Evolutionary conservation across 179 eudicot species (phyloP), one percentile per base, ranked within the genome.

Genomic region (Spinacia oleracea): DNA sequence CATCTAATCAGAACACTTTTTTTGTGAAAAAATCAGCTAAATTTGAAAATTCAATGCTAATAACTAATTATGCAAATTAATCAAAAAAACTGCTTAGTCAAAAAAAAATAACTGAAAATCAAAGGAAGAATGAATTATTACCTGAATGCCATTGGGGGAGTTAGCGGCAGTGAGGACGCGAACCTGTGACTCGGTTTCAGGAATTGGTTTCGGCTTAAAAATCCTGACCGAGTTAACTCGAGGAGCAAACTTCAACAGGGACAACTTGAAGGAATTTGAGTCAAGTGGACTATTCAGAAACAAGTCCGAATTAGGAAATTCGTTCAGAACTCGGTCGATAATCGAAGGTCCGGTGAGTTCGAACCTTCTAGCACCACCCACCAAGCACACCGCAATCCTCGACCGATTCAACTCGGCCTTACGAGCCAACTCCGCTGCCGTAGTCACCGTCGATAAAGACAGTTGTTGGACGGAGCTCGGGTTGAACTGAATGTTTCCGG

Each of bases 81-180:
- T n/a, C n/a, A n/a, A 45, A 55, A 48, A 31, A 12, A 53, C 51
- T 32, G 5, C 8, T 20, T 70, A 58, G 43, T 71, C 31, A 72
- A 21, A 16, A 18, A 63, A 55, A 12, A 12, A 12, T 3, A 11
- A 6, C 27, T 27, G 31, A 23, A 51, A 72, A 72, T 6, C 4
- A 16, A 71, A 48, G 7, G 16, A 48, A 0, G 40, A 21, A 9
- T 42, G 9, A 23, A 3, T 59, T 45, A 20, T 5, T 70, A 93
- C 97, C 98, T 93, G 98, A 48, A 92, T 89, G 42, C 98, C 95
- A 67, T 93, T 93, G 21, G 98, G 98, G 35, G 98, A 93, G 82
- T 89, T 87, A 10, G 81, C 85, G 1, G 97, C 84, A 14, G 95
- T 92, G 60, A 93, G 90, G 23, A 93, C 97, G 43, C 93, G 91